Evolutionary conservation across 139 green algal genomes (phyloP).

Genomic region (Choricystis sp.): DNA sequence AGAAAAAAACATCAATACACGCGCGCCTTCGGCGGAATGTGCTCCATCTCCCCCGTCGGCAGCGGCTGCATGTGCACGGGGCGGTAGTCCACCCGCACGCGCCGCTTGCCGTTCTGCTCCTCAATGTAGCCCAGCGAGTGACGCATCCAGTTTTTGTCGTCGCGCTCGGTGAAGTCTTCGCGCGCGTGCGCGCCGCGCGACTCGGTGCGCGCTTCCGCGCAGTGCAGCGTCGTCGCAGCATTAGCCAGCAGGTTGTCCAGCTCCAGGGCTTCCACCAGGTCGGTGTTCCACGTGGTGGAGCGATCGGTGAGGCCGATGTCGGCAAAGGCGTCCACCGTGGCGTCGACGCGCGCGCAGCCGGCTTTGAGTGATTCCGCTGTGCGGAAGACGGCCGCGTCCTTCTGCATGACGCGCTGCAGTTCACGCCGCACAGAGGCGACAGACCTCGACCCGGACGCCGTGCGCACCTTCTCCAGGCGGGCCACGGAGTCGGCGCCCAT

Average conservation of each 20-base stretch:
- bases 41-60: constrained; percentile 77
- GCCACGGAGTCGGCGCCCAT: constrained; percentile 59
- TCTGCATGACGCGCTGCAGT: constrained; percentile 85
- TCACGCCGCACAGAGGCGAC: constrained; percentile 60
- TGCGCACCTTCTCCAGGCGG: constrained; percentile 67
- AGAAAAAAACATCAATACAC: constrained; percentile 89
- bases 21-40: constrained; percentile 77
- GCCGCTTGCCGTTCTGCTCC: constrained; percentile 6
- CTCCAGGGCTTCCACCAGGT: constrained; percentile 93
- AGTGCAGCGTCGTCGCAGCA: constrained; percentile 70
- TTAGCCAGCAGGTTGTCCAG: constrained; percentile 97
- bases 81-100: constrained; percentile 77
- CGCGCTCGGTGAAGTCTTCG: constrained; percentile 84
- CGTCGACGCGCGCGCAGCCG: constrained; percentile 73
- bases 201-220: constrained; percentile 60
- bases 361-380: constrained; percentile 76
- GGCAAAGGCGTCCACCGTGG: constrained; percentile 48
- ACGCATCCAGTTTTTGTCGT: constrained; percentile 96
- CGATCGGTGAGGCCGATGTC: constrained; percentile 27
- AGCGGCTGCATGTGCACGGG: constrained; percentile 93
- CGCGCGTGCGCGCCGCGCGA: constrained; percentile 83
- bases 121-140: constrained; percentile 84
- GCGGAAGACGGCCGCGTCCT: constrained; percentile 90
- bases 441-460: constrained; percentile 52
- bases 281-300: constrained; percentile 82